Conservation (phyloP, 2,329 filamentous ascomycete genomes). For the Colletotrichum filicis region DNA sequence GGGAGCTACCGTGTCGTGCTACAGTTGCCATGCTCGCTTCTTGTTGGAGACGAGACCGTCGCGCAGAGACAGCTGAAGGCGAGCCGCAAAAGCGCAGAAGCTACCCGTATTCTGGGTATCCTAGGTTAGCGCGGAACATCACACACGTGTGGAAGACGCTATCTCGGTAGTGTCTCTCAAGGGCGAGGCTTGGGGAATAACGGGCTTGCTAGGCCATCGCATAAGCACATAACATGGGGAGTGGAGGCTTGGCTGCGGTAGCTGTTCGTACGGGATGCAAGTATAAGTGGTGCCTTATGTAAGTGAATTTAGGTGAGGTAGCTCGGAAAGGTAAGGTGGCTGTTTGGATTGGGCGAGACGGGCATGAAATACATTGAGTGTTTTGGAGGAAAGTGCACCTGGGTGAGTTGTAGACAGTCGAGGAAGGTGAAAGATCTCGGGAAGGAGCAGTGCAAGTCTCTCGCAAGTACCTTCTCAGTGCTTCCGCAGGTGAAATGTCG, state of each 20-base stretch:
- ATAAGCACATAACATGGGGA: background rate
- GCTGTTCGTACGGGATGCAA: background rate
- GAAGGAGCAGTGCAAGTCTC: background rate
- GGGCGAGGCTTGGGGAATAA: constrained; percentile 22
- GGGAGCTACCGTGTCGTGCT: background rate
- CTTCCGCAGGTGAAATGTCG: too few relatives aligned
- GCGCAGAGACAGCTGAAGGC: constrained; percentile 10
- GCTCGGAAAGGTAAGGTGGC: background rate
- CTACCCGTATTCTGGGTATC: constrained; percentile 17
- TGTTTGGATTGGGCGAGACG: background rate
- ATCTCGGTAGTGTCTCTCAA: constrained; percentile 23
- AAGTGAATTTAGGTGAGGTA: too few relatives aligned
- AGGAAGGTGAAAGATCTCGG: background rate
- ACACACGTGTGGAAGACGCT: constrained; percentile 25
- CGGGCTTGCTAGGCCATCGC: constrained; percentile 26
- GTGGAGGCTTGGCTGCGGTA: background rate
- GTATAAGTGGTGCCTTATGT: background rate
- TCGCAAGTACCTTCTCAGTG: background rate
- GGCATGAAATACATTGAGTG: background rate
- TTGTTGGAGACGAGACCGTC: background rate
- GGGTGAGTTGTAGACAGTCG: background rate
- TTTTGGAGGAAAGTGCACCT: background rate
- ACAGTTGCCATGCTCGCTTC: background rate
- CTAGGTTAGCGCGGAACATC: constrained; percentile 31
- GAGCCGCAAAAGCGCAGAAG: background rate